These are phyloP conservation scores for Lycium barbarum DNA, from an alignment of 257 asterid species.

Conservation along the genomic window DNA sequence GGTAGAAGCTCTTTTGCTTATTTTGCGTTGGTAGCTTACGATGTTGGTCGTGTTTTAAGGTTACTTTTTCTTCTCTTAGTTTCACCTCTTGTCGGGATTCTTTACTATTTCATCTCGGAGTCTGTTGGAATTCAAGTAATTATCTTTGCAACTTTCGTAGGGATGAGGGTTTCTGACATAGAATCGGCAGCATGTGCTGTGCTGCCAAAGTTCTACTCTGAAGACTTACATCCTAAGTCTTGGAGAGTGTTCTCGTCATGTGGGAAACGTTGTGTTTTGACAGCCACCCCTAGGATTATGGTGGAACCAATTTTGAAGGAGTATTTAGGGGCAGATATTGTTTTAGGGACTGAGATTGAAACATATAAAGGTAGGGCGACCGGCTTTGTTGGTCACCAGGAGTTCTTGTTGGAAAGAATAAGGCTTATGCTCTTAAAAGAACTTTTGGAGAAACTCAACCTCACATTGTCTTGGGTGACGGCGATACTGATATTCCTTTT, in stretches of 20 bases:
- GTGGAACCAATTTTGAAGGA: conserved; percentile 43
- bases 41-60: conserved; percentile 43
- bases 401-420: conserved; percentile 45
- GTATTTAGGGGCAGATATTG: conserved; percentile 36
- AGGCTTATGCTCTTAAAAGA: conserved; percentile 37
- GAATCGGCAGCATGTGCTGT: conserved; percentile 40
- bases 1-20: conserved; percentile 36
- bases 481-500: conserved; percentile 39
- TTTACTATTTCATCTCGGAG: conserved; percentile 35
- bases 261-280: conserved; percentile 41
- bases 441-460: conserved; percentile 27
- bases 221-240: conserved; percentile 44
- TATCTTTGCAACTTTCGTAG: conserved; percentile 38
- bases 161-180: conserved; percentile 36
- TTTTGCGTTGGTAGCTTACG: conserved; percentile 45
- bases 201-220: conserved; percentile 40
- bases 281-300: conserved; percentile 45
- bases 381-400: conserved; percentile 35
- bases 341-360: conserved; percentile 46
- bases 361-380: conserved; percentile 49
- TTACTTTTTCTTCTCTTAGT: conserved; percentile 37
- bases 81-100: conserved; percentile 31
- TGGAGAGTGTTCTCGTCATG: conserved; percentile 43
- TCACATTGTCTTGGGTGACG: conserved; percentile 46
- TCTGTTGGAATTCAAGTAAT: conserved; percentile 34